A percentile compares a stretch with the other conserved stretches of the same genome.
These are phyloP conservation scores for Sarocladium strictum DNA, from an alignment of 2,329 filamentous ascomycete genomes.

Conservation along the genomic window DNA sequence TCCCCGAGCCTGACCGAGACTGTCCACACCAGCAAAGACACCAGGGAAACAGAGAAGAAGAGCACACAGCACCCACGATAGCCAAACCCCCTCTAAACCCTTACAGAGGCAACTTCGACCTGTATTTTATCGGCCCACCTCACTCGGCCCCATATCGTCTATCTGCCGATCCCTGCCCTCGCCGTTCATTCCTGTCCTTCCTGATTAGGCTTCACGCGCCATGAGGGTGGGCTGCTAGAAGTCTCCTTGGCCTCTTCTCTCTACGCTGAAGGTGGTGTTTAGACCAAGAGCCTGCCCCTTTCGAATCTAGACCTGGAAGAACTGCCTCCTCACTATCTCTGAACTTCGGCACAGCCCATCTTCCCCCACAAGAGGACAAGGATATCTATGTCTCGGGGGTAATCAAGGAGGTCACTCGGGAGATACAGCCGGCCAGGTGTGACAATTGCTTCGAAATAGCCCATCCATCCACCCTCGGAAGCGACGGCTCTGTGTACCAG, in stretches of 20 bases:
- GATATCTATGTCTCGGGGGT: background rate
- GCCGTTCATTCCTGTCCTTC: background rate
- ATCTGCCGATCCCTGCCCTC: conserved; percentile 5
- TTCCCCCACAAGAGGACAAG: background rate
- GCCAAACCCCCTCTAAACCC: no score
- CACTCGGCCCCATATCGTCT: background rate
- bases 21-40: no score
- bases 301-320: no score
- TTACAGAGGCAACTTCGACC: background rate
- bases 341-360: no score
- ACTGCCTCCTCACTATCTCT: no score
- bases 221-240: background rate
- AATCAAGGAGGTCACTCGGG: background rate
- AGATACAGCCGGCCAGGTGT: background rate
- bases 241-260: background rate
- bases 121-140: no score
- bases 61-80: no score
- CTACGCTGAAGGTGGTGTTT: background rate
- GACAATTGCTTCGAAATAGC: background rate
- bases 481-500: no score
- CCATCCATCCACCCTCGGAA: background rate
- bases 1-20: no score
- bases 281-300: no score
- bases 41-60: no score
- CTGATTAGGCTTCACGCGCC: background rate